Evolutionary conservation across 306 rosid species (phyloP).

Genomic region (Begonia fuchsioides): DNA sequence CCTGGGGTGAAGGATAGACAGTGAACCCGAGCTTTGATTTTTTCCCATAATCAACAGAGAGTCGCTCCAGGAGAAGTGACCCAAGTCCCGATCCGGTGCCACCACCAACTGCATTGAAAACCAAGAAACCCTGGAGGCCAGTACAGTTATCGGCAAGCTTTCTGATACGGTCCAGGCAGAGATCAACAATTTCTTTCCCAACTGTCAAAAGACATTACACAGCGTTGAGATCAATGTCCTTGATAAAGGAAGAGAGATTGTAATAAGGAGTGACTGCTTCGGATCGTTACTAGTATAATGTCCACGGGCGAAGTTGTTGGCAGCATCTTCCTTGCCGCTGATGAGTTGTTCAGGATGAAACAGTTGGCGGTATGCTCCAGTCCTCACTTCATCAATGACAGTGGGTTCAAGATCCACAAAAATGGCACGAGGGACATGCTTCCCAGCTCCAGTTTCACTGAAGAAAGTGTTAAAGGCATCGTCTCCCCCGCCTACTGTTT

Average conservation of each 20-base stretch:
- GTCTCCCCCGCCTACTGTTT: constrained; percentile 70
- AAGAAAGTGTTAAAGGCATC: constrained; percentile 90
- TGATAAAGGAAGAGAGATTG: too few relatives aligned
- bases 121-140: constrained; percentile 76
- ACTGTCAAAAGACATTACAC: constrained; percentile 13
- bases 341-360: constrained; percentile 92
- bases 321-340: constrained; percentile 85
- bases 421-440: constrained; percentile 78
- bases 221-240: too few relatives aligned
- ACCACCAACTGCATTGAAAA: constrained; percentile 83
- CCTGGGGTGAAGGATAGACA: constrained; percentile 83
- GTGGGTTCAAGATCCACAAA: constrained; percentile 92
- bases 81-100: constrained; percentile 89
- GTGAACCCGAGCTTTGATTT: constrained; percentile 75
- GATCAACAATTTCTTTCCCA: constrained; percentile 87
- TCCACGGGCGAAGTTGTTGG: constrained; percentile 87
- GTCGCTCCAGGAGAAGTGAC: constrained; percentile 66
- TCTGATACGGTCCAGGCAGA: constrained; percentile 70
- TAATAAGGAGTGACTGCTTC: neutral
- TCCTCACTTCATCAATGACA: constrained; percentile 78
- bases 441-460: constrained; percentile 83
- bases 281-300: constrained; percentile 45
- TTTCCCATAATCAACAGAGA: constrained; percentile 73
- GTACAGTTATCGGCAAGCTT: constrained; percentile 84
- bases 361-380: constrained; percentile 79